Evolutionary conservation across 306 rosid genomes (phyloP).

Genomic region (Inga laurina): DNA sequence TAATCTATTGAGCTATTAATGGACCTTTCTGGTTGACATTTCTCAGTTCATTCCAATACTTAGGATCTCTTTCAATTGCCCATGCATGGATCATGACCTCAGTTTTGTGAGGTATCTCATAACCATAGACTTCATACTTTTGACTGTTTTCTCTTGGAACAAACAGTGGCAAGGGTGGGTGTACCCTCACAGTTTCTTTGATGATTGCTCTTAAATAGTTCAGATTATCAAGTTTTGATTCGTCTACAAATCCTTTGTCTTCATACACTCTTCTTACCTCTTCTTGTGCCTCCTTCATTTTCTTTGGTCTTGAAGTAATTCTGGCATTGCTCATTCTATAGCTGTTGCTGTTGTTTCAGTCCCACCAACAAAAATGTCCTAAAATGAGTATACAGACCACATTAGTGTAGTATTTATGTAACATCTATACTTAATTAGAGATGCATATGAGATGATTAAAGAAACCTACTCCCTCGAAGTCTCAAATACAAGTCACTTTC

Average conservation of each 20-base stretch:
- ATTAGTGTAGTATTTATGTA: neutral
- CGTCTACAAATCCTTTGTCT: neutral
- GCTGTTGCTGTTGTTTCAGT: neutral
- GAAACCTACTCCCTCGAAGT: no score
- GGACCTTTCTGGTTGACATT: neutral
- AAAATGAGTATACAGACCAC: neutral
- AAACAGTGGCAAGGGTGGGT: neutral
- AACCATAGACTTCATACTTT: neutral
- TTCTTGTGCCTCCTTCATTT: neutral
- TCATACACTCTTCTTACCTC: neutral
- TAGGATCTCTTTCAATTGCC: neutral
- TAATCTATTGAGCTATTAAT: neutral
- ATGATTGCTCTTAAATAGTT: neutral
- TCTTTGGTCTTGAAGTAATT: neutral
- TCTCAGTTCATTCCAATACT: neutral
- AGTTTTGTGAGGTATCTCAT: neutral
- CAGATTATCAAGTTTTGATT: neutral
- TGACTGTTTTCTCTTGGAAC: neutral
- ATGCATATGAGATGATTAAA: no score
- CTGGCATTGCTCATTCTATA: neutral
- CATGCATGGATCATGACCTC: neutral
- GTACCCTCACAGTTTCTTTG: neutral
- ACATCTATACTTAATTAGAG: no score
- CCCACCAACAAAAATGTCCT: neutral
- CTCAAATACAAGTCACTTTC: no score